Evolutionary conservation across 192 early-diverging fungal genomes (phyloP).

Genomic region (Chytriomyces sp.): DNA sequence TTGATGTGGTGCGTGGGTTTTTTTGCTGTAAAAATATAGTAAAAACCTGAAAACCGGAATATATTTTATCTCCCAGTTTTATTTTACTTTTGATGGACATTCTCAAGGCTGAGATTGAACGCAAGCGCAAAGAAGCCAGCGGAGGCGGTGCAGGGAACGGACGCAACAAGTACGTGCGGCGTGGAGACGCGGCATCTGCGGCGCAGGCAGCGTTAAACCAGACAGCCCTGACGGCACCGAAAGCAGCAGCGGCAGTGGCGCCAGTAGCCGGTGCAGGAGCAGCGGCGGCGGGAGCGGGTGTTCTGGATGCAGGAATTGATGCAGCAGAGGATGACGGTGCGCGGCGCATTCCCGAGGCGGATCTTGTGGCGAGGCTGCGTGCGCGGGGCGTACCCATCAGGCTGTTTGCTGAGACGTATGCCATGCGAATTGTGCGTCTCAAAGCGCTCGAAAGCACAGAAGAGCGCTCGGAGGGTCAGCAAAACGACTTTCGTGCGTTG

Average conservation of each 20-base stretch:
- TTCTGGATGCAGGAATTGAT: background rate
- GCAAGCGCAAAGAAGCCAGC: constrained; percentile 69
- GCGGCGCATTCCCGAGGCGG: constrained; percentile 71
- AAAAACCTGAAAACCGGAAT: no score
- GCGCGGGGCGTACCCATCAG: constrained; percentile 87
- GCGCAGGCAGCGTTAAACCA: constrained; percentile 4
- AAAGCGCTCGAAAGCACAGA: constrained; percentile 82
- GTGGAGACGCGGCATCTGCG: constrained; percentile 67
- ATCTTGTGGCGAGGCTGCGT: constrained; percentile 81
- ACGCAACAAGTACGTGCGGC: constrained; percentile 80
- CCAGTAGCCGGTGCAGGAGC: background rate
- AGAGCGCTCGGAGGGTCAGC: constrained; percentile 78
- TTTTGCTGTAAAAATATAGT: background rate
- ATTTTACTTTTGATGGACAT: background rate
- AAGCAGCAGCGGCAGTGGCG: constrained; percentile 9
- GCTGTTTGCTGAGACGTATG: constrained; percentile 89
- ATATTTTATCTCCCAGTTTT: no score
- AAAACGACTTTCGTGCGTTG: constrained; percentile 87
- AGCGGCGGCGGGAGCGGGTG: background rate
- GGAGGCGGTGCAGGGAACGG: constrained; percentile 29
- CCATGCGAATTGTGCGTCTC: constrained; percentile 77
- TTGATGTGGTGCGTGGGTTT: constrained; percentile 18
- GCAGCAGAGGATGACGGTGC: constrained; percentile 36
- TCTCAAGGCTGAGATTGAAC: constrained; percentile 65
- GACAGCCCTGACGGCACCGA: background rate